Percentiles rank a stretch among this genome's conserved stretches.
Evolutionary conservation across 1,284 basidiomycete species (phyloP).

Genomic region (Tilletiopsis washingtonensis): DNA sequence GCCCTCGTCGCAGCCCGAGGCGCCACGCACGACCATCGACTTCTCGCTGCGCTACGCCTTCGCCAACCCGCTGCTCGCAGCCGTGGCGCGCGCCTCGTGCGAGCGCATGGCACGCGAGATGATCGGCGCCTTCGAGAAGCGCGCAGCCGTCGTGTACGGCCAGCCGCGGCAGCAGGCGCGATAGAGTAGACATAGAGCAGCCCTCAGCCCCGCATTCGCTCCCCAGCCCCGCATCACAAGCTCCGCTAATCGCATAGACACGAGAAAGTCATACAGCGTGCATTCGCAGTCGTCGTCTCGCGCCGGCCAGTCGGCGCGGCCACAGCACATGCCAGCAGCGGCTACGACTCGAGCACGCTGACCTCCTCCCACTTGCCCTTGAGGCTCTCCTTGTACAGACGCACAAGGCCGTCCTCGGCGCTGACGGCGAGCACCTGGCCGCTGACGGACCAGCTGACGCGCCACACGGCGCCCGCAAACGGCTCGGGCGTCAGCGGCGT

Average conservation of each 20-base stretch:
- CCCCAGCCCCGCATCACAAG: too few relatives aligned
- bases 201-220: too few relatives aligned
- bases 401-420: conserved; percentile 96
- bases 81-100: conserved; percentile 72
- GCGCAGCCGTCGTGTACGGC: too few relatives aligned
- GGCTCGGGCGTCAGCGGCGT: conserved; percentile 58
- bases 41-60: conserved; percentile 68
- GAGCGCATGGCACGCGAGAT: conserved; percentile 77
- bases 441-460: conserved; percentile 91
- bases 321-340: too few relatives aligned
- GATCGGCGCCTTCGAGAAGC: conserved; percentile 86
- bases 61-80: conserved; percentile 73
- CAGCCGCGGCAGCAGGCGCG: too few relatives aligned
- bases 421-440: conserved; percentile 94
- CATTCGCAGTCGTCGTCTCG: too few relatives aligned
- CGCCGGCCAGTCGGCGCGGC: too few relatives aligned
- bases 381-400: conserved; percentile 94
- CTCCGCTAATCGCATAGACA: too few relatives aligned
- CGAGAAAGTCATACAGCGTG: too few relatives aligned
- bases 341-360: conserved; percentile 1
- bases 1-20: conserved; percentile 3
- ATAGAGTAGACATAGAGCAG: too few relatives aligned
- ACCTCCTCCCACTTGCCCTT: conserved; percentile 84
- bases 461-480: conserved; percentile 63
- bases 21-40: conserved; percentile 18